Conservation (phyloP, 805 yeast genomes). For the Starmerella riodocensis region DNA sequence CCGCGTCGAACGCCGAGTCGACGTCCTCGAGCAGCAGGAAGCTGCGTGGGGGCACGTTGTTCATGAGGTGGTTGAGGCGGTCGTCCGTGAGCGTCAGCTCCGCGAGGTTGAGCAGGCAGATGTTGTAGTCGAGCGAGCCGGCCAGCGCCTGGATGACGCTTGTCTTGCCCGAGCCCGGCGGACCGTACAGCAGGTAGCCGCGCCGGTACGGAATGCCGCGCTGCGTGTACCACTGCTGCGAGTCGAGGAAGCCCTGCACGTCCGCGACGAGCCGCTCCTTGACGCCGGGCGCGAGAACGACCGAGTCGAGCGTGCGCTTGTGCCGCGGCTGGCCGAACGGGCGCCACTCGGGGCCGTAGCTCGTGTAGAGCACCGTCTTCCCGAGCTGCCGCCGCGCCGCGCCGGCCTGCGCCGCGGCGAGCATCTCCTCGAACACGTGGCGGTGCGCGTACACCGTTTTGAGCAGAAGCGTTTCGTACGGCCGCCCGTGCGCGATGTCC, state of each 20-base stretch:
- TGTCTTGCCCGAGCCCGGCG: slow-evolving; percentile 96
- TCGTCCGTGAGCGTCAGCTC: slow-evolving; percentile 91
- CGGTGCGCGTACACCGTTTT: slow-evolving; percentile 82
- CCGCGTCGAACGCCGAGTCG: slow-evolving; percentile 82
- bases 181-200: slow-evolving; percentile 88
- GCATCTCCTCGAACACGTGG: slow-evolving; percentile 49
- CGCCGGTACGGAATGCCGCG: slow-evolving; percentile 96
- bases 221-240: slow-evolving; percentile 85
- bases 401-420: slow-evolving; percentile 70
- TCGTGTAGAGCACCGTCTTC: slow-evolving; percentile 81
- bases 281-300: slow-evolving; percentile 66
- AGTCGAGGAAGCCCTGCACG: slow-evolving; percentile 61
- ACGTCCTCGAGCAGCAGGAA: slow-evolving; percentile 79
- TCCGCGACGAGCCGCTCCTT: slow-evolving; percentile 54
- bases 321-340: slow-evolving; percentile 92
- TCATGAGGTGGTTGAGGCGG: slow-evolving; percentile 86
- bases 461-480: slow-evolving; percentile 89
- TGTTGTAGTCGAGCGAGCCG: slow-evolving; percentile 89
- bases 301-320: slow-evolving; percentile 73
- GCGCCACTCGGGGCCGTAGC: slow-evolving; percentile 98
- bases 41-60: slow-evolving; percentile 84
- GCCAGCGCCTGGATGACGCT: slow-evolving; percentile 93
- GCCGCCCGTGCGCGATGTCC: slow-evolving; percentile 82
- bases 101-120: slow-evolving; percentile 80
- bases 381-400: slow-evolving; percentile 81